Base-by-base conservation (phyloP, 257 asterid genomes). In the Solanum tarijense region DNA sequence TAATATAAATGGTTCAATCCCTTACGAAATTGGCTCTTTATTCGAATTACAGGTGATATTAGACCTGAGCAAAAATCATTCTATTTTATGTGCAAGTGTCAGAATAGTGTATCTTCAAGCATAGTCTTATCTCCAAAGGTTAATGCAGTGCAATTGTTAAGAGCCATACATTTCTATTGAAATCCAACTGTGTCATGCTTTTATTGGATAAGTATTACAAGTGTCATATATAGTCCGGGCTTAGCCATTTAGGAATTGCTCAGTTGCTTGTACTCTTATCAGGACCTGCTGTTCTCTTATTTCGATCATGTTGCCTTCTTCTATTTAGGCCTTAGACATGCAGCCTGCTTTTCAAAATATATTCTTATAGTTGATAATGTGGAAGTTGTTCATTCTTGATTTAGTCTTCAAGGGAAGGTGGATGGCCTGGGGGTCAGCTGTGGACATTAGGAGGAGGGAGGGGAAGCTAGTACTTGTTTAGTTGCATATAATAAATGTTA, bases 31-130 rank as follows among this genome's bases (percentile, higher is more conserved):
- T 69, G 98, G 98, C 89, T 79, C 91, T 10, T 88, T 95, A 41
- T 92, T 92, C 1, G 96, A 94, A 31, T 48, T 96, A 2, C 98
- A 96, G 89, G 98, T 96, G 48, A 90, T 94, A 75, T 38, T 96
- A 84, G 98, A 96, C 92, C 94, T 96, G 82, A 95, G 98, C 68
- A 86, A 89, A 89, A 96, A 95, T 87, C 91, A 72, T 2, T 78
- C 65, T 39, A 25, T 43, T 78, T 14, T 27, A n/a, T 39, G 29
- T 34, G 34, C 35, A 10, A 39, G 12, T 75, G 60, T 41, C 3
- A 25, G 83, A 74, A 38, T 27, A 12, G 23, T n/a, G 12, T 6
- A 23, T 39, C 32, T 38, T 21, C 23, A 0, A 2, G 4, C 16
- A 55, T n/a, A n/a, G 36, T 25, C 25, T 25, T 43, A n/a, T 12